These are phyloP conservation scores for Acanthamoeba sp. DNA, from an alignment of 208 protist species.

Conservation along the genomic window DNA sequence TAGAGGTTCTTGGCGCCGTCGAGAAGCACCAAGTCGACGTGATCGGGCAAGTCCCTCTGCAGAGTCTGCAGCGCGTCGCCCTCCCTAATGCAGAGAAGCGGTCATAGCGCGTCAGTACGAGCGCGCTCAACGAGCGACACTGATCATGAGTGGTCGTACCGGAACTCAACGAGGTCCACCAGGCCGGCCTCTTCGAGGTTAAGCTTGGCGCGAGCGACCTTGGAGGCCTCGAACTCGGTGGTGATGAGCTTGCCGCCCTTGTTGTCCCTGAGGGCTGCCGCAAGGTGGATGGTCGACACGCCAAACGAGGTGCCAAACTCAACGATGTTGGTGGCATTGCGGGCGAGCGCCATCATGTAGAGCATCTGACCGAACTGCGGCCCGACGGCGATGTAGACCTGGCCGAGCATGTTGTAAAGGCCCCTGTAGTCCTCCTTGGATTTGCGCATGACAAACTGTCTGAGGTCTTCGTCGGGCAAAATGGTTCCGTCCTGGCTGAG, in stretches of 20 bases:
- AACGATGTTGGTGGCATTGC: slow-evolving; percentile 15
- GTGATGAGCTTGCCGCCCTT: neutral
- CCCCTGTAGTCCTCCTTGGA: slow-evolving; percentile 26
- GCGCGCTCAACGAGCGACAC: neutral
- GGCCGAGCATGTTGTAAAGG: neutral
- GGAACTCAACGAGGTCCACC: slow-evolving; percentile 4
- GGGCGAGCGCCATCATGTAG: slow-evolving; percentile 19
- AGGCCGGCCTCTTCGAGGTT: slow-evolving; percentile 40
- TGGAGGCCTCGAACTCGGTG: slow-evolving; percentile 35
- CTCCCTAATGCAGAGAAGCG: neutral
- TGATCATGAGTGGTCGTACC: neutral
- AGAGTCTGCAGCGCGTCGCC: slow-evolving; percentile 1
- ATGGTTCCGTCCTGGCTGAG: neutral
- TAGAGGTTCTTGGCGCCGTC: slow-evolving; percentile 61
- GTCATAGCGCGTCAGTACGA: neutral
- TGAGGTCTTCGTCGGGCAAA: neutral
- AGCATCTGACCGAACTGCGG: slow-evolving; percentile 40
- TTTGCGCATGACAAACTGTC: neutral
- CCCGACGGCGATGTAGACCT: slow-evolving; percentile 27
- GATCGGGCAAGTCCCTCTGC: neutral
- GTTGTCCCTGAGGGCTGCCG: neutral
- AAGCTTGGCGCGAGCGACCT: neutral
- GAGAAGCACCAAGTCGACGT: slow-evolving; percentile 38
- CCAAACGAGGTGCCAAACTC: slow-evolving; percentile 64
- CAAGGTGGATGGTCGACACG: slow-evolving; percentile 42